A percentile compares a stretch with the other conserved stretches of the same genome.
Conservation (phyloP, 805 yeast genomes). For the Zygosaccharomyces lentus region DNA sequence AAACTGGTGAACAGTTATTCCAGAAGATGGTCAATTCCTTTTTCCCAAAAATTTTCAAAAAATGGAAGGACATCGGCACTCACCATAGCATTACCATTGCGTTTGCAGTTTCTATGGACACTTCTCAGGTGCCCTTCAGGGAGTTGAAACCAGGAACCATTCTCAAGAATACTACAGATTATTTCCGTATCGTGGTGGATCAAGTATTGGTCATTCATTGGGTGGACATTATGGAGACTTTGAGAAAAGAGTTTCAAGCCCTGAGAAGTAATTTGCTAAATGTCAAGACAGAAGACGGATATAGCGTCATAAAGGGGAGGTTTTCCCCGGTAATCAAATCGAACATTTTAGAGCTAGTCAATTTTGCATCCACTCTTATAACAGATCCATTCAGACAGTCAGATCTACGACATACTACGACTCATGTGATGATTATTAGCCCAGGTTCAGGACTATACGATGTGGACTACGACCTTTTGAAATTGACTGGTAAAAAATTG, state of each 20-base stretch:
- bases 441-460: slow-evolving; percentile 95
- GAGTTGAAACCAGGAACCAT: slow-evolving; percentile 68
- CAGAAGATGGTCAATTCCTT: slow-evolving; percentile 89
- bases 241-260: slow-evolving; percentile 78
- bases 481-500: slow-evolving; percentile 70
- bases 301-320: slow-evolving; percentile 47
- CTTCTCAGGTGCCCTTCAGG: slow-evolving; percentile 46
- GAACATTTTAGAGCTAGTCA: slow-evolving; percentile 80
- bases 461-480: slow-evolving; percentile 73
- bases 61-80: slow-evolving; percentile 82
- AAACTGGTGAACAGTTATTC: slow-evolving; percentile 90
- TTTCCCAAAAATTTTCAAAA: slow-evolving; percentile 80
- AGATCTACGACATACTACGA: slow-evolving; percentile 84
- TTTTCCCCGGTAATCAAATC: slow-evolving; percentile 87
- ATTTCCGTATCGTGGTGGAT: slow-evolving; percentile 90
- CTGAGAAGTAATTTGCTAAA: slow-evolving; percentile 71
- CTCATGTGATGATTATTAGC: slow-evolving; percentile 80
- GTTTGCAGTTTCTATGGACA: slow-evolving; percentile 73
- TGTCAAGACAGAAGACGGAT: slow-evolving; percentile 34
- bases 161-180: slow-evolving; percentile 65
- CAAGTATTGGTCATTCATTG: slow-evolving; percentile 85
- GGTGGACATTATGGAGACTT: slow-evolving; percentile 86
- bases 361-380: slow-evolving; percentile 72
- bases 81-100: slow-evolving; percentile 91
- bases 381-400: slow-evolving; percentile 77